Evolutionary conservation across 108 stramenopile genomes (phyloP).

Genomic region (Cylindrotheca fusiformis): DNA sequence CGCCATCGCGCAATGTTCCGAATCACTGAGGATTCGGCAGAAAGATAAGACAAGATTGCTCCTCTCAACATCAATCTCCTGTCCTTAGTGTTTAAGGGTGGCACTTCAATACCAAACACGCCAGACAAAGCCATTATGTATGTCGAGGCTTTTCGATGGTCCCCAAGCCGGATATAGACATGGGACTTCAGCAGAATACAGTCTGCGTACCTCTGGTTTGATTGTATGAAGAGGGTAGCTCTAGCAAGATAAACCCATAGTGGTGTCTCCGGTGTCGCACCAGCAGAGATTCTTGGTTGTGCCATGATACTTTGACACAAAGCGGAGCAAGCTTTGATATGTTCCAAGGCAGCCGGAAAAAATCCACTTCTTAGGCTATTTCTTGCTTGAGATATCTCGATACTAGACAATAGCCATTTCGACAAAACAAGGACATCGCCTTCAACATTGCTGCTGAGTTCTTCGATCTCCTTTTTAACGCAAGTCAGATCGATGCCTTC

Average conservation of each 20-base stretch:
- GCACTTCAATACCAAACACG: slow-evolving; percentile 13
- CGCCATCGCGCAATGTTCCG: background rate
- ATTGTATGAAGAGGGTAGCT: slow-evolving; percentile 4
- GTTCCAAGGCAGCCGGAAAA: slow-evolving; percentile 3
- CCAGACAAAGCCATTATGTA: slow-evolving; percentile 12
- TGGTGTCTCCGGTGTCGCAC: background rate
- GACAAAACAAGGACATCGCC: too few relatives aligned
- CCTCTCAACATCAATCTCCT: background rate
- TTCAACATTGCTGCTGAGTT: too few relatives aligned
- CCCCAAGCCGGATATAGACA: slow-evolving; percentile 14
- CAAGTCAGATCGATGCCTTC: too few relatives aligned
- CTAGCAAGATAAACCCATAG: slow-evolving; percentile 11
- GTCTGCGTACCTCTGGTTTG: slow-evolving; percentile 16
- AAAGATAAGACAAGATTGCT: background rate
- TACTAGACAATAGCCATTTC: slow-evolving; percentile 6
- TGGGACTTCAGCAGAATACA: slow-evolving; percentile 4
- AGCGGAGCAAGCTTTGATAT: slow-evolving; percentile 1
- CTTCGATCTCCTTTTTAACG: too few relatives aligned
- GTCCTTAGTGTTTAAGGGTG: background rate
- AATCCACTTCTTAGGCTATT: background rate
- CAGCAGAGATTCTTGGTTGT: background rate
- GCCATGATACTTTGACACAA: slow-evolving; percentile 1
- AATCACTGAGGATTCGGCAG: background rate
- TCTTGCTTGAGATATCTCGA: slow-evolving; percentile 5
- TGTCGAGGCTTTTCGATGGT: slow-evolving; percentile 27